phyloP scores from a whole-genome alignment of 306 rosid species.

The Vicia faba region DNA sequence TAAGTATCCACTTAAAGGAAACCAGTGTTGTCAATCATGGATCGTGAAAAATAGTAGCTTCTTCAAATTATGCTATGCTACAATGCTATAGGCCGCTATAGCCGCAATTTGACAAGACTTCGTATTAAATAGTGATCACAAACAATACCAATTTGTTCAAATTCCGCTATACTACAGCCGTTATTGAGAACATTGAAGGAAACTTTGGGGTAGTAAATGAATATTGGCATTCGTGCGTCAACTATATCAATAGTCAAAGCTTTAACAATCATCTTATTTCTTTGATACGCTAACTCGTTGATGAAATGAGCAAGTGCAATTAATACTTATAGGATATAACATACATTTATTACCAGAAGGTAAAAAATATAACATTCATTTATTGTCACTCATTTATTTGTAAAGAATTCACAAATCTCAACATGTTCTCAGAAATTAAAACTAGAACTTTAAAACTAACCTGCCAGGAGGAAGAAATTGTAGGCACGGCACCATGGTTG shows the following conservation, averaged over 20 bases:
- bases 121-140: background rate
- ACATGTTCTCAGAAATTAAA: background rate
- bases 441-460: constrained; percentile 43
- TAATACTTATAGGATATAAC: constrained; percentile 18
- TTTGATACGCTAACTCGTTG: constrained; percentile 1
- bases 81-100: background rate
- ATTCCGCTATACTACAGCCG: background rate
- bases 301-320: background rate
- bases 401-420: constrained; percentile 18
- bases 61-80: background rate
- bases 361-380: constrained; percentile 27
- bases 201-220: background rate
- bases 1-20: background rate
- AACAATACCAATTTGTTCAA: background rate
- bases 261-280: constrained; percentile 9
- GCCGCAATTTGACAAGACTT: background rate
- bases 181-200: constrained; percentile 3
- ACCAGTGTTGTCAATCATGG: background rate
- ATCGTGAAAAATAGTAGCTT: background rate
- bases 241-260: constrained; percentile 20
- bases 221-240: background rate
- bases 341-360: constrained; percentile 1
- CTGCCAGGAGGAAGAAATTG: constrained; percentile 98
- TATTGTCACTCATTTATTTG: background rate
- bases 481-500: constrained; percentile 95